These are phyloP conservation scores for Crithidia fasciculata DNA, from an alignment of 208 protist genomes.

Conservation along the genomic window DNA sequence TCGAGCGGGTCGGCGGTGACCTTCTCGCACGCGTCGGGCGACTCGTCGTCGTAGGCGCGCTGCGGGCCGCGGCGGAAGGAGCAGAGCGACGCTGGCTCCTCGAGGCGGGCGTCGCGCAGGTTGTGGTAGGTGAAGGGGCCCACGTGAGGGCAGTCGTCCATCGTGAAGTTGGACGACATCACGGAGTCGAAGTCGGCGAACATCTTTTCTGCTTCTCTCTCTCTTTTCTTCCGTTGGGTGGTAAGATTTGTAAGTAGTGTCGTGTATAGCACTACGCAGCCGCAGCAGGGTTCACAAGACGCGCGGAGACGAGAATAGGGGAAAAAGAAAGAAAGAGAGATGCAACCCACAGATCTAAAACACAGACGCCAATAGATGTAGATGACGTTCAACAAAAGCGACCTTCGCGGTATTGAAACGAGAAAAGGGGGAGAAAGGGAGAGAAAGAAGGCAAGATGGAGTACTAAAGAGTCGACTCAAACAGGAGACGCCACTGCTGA, in stretches of 20 bases:
- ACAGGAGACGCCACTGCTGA: too few relatives aligned
- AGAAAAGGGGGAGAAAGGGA: too few relatives aligned
- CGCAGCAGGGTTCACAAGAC: background rate
- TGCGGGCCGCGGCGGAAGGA: slow-evolving; percentile 34
- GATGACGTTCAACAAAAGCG: too few relatives aligned
- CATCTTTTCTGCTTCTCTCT: slow-evolving; percentile 38
- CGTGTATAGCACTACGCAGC: background rate
- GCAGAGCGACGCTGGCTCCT: slow-evolving; percentile 24
- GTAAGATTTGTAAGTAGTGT: background rate
- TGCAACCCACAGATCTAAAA: background rate
- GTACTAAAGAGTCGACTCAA: too few relatives aligned
- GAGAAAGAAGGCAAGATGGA: too few relatives aligned
- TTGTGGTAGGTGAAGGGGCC: slow-evolving; percentile 90
- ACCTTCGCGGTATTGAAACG: too few relatives aligned
- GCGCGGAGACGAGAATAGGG: background rate
- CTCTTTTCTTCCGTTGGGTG: background rate
- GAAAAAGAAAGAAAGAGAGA: slow-evolving; percentile 11
- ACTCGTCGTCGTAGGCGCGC: slow-evolving; percentile 8
- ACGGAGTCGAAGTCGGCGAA: slow-evolving; percentile 73
- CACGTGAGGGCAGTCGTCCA: slow-evolving; percentile 78
- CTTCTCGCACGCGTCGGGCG: slow-evolving; percentile 58
- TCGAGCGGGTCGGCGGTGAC: slow-evolving; percentile 81
- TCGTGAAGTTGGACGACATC: slow-evolving; percentile 73
- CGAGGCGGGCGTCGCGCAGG: slow-evolving; percentile 24
- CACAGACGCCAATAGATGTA: too few relatives aligned